phyloP scores from a whole-genome alignment of 805 yeast genomes.

The Candida boleticola region DNA sequence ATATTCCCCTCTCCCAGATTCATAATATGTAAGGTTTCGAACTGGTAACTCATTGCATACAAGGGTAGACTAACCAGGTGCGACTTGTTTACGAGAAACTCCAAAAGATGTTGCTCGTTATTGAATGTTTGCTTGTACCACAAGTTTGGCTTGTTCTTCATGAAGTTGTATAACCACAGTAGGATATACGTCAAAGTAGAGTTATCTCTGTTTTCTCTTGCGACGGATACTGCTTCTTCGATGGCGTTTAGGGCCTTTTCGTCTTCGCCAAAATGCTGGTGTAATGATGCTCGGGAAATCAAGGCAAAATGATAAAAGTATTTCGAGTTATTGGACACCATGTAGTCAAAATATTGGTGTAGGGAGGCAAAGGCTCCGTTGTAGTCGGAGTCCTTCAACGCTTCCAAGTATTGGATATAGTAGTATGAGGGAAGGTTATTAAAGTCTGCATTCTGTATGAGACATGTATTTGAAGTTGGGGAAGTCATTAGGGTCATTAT shows the following conservation, averaged over 20 bases:
- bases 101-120: slow-evolving; percentile 64
- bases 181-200: slow-evolving; percentile 68
- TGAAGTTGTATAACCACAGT: slow-evolving; percentile 70
- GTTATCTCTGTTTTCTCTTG: slow-evolving; percentile 79
- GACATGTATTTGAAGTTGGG: slow-evolving; percentile 35
- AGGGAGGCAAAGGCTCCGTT: slow-evolving; percentile 50
- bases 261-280: slow-evolving; percentile 64
- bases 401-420: slow-evolving; percentile 61
- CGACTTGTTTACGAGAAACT: slow-evolving; percentile 56
- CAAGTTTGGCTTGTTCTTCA: slow-evolving; percentile 64
- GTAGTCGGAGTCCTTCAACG: slow-evolving; percentile 57
- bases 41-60: slow-evolving; percentile 63
- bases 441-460: slow-evolving; percentile 29
- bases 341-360: slow-evolving; percentile 70
- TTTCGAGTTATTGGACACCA: slow-evolving; percentile 64
- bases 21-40: slow-evolving; percentile 57
- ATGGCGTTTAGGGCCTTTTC: slow-evolving; percentile 74
- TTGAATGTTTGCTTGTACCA: slow-evolving; percentile 43
- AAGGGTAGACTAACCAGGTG: slow-evolving; percentile 46
- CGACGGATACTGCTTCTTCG: slow-evolving; percentile 84
- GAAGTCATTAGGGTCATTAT: slow-evolving; percentile 48
- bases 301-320: slow-evolving; percentile 75
- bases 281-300: slow-evolving; percentile 67
- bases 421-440: slow-evolving; percentile 40
- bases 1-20: slow-evolving; percentile 47